Percentiles rank a stretch among this genome's conserved stretches.
Conservation (phyloP, 345 rosid genomes). For the Laguncularia racemosa region DNA sequence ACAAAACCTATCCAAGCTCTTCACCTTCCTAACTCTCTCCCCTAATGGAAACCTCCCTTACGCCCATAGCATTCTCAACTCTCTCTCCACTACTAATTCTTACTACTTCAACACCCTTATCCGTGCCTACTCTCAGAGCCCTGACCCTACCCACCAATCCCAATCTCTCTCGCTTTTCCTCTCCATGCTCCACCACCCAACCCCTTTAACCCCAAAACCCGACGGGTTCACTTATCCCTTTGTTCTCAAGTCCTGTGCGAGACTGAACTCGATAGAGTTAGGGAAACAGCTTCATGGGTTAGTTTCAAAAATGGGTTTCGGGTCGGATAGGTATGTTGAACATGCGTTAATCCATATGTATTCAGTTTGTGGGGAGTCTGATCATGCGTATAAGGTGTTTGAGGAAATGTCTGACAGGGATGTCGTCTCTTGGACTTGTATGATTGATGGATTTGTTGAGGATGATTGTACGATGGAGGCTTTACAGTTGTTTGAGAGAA, state of each 20-base stretch:
- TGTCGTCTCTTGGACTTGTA: slow-evolving; percentile 32
- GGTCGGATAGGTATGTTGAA: slow-evolving; percentile 17
- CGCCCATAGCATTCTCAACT: slow-evolving; percentile 10
- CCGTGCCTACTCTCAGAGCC: slow-evolving; percentile 15
- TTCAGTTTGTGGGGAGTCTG: slow-evolving; percentile 13
- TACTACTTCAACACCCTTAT: slow-evolving; percentile 17
- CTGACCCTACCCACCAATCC: slow-evolving; percentile 9
- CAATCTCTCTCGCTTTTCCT: slow-evolving; percentile 2
- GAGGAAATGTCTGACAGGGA: slow-evolving; percentile 25
- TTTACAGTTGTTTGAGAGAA: slow-evolving; percentile 17
- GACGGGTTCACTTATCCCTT: slow-evolving; percentile 25
- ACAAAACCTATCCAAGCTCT: slow-evolving; percentile 11
- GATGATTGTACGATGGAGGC: slow-evolving; percentile 29
- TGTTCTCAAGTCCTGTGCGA: slow-evolving; percentile 18
- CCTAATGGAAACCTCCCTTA: slow-evolving; percentile 10
- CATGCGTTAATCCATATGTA: slow-evolving; percentile 25
- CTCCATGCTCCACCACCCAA: slow-evolving; percentile 4
- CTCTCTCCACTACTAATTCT: slow-evolving; percentile 8
- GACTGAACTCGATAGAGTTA: neutral
- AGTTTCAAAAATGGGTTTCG: slow-evolving; percentile 20
- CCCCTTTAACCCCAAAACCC: slow-evolving; percentile 3
- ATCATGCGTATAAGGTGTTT: slow-evolving; percentile 20
- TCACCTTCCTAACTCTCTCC: slow-evolving; percentile 15
- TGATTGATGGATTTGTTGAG: slow-evolving; percentile 30
- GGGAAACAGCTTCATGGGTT: slow-evolving; percentile 27